Percentiles rank a stretch among this genome's conserved stretches.
Conservation (phyloP, 2,329 filamentous ascomycete species). For the Colletotrichum noveboracense region DNA sequence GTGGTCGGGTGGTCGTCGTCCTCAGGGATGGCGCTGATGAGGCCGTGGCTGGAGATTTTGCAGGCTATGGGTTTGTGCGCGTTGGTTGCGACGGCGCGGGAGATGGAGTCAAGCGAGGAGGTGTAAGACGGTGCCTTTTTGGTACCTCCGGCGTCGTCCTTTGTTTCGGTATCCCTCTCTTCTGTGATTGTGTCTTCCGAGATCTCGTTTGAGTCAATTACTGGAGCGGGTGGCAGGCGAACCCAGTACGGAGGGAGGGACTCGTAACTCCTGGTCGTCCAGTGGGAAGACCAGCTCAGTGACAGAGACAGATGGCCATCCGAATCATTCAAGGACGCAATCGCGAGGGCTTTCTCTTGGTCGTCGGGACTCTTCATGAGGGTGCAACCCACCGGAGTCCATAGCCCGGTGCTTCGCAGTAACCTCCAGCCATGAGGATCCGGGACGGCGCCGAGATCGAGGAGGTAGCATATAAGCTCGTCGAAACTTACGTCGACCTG, state of each 20-base stretch:
- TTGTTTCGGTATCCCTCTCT: not conserved
- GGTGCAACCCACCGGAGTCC: conserved; percentile 64
- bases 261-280: conserved; percentile 56
- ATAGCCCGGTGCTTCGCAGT: conserved; percentile 61
- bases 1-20: conserved; percentile 21
- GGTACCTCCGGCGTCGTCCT: not conserved
- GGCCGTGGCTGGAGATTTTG: conserved; percentile 53
- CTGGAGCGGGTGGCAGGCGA: conserved; percentile 42
- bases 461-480: conserved; percentile 64
- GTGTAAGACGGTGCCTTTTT: conserved; percentile 23
- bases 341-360: conserved; percentile 52
- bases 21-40: conserved; percentile 50
- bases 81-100: conserved; percentile 32
- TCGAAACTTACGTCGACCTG: conserved; percentile 62
- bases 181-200: not conserved
- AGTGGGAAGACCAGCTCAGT: conserved; percentile 59
- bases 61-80: conserved; percentile 44
- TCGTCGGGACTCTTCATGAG: conserved; percentile 60
- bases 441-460: conserved; percentile 68
- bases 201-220: not conserved
- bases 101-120: conserved; percentile 39
- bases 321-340: conserved; percentile 63
- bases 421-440: conserved; percentile 64
- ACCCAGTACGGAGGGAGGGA: conserved; percentile 67
- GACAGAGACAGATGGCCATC: conserved; percentile 65